Evolutionary conservation across 2,329 filamentous ascomycete genomes (phyloP).

Genomic region (Colletotrichum sp.): DNA sequence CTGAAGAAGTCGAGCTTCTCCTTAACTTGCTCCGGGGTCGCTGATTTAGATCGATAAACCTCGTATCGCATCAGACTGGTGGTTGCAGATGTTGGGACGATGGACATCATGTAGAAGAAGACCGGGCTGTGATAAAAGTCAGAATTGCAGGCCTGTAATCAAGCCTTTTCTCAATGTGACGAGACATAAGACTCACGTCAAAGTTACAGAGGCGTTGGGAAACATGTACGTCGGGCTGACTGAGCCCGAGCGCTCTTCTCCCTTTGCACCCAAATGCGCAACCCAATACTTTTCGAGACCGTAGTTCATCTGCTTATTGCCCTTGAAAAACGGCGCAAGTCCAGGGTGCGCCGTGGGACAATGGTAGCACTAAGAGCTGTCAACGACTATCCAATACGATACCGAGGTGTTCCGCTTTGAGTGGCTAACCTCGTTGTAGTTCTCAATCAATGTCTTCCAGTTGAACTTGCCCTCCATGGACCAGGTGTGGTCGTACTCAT

Average conservation of each 20-base stretch:
- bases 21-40: conserved; percentile 46
- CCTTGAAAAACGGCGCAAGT: not conserved
- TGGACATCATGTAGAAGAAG: not conserved
- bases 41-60: conserved; percentile 54
- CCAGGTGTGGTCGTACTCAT: conserved; percentile 33
- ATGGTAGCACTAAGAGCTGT: accelerated
- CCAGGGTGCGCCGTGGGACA: not conserved
- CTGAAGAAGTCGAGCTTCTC: conserved; percentile 53
- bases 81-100: conserved; percentile 29
- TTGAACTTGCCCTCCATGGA: conserved; percentile 37
- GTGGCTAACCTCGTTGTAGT: conserved; percentile 44
- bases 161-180: not conserved
- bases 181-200: conserved; percentile 35
- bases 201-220: conserved; percentile 43
- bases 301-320: conserved; percentile 24
- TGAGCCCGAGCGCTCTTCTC: conserved; percentile 25
- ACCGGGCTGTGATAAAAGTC: not conserved
- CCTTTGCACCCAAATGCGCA: not conserved
- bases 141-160: accelerated
- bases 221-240: conserved; percentile 44
- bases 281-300: conserved; percentile 32
- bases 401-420: conserved; percentile 26
- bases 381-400: not conserved
- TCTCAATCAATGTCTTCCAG: conserved; percentile 47
- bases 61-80: conserved; percentile 52